Evolutionary conservation across 2,329 filamentous ascomycete species (phyloP), one percentile per base, ranked within the genome.

Genomic region (Meredithiella fracta): DNA sequence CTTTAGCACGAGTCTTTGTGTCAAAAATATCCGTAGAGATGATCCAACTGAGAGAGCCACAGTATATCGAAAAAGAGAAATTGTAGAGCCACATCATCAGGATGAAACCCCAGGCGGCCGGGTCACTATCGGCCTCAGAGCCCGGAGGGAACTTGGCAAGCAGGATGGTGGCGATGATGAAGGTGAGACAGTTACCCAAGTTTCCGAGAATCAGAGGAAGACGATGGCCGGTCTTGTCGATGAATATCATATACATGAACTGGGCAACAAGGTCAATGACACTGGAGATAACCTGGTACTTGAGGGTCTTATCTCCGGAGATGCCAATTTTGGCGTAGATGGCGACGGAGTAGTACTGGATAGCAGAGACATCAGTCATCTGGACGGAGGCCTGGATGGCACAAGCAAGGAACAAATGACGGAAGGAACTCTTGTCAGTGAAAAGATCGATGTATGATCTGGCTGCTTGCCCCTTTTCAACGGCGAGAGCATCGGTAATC

Each of bases 81-180:
- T 90, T 89, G 73, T 86, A 90, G 1, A 86, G 65, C 85, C 85
- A 90, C 1, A 85, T 90, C 62, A 78, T 74, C 44, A 59, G 63
- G 59, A 90, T 90, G 67, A 90, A 91, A 1, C 79, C 83, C 82
- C 83, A 86, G 5, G 75, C 73, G 1, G 82, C 82, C 3, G 72
- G 69, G 42, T 67, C 68, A 9, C 26, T 22, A 40, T 37, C 14
- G 2, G 31, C 29, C 9, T 42, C 53, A 14, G 37, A 56, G 26
- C 50, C 53, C 0, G 1, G 83, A 1, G 84, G 84, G 66, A 82
- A 89, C 29, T 67, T 62, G 47, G 73, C 66, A 67, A 68, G 63
- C 9, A 79, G 66, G 26, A 74, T 63, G 9, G 75, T 77, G 1
- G 82, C 81, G 53, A 88, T 76, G 66, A 88, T 80, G 66, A 89